Conservation (phyloP, 1,284 basidiomycete genomes). For the Retiboletus flavoniger region DNA sequence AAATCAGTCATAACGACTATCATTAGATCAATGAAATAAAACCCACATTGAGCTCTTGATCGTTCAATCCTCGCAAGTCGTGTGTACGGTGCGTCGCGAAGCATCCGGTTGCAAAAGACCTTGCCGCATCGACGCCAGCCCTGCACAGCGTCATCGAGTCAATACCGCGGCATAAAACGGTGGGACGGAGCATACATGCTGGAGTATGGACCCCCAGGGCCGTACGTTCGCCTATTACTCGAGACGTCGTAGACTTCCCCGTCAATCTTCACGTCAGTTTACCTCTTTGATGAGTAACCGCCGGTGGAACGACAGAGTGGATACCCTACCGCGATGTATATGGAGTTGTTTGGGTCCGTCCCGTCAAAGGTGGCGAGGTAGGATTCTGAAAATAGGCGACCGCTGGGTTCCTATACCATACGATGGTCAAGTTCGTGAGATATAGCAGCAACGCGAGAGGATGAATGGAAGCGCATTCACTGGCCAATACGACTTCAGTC, state of each 20-base stretch:
- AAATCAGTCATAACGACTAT: not conserved
- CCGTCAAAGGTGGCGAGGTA: constrained; percentile 78
- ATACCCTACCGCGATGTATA: constrained; percentile 78
- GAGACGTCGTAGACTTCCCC: constrained; percentile 93
- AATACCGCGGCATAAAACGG: not conserved
- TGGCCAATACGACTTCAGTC: constrained; percentile 60
- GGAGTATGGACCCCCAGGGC: constrained; percentile 84
- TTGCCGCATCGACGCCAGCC: constrained; percentile 83
- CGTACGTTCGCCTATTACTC: constrained; percentile 75
- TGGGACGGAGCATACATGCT: constrained; percentile 61
- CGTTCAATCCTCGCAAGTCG: constrained; percentile 79
- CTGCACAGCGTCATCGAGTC: constrained; percentile 43
- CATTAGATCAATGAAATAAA: not conserved
- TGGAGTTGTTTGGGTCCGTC: constrained; percentile 59
- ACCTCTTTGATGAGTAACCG: constrained; percentile 12
- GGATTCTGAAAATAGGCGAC: constrained; percentile 72
- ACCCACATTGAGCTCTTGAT: constrained; percentile 66
- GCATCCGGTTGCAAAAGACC: constrained; percentile 91
- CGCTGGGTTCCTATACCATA: constrained; percentile 44
- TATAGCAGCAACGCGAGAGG: not conserved
- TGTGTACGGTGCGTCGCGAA: constrained; percentile 88
- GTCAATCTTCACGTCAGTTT: constrained; percentile 60
- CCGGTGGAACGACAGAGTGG: constrained; percentile 6
- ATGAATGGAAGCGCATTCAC: constrained; percentile 38
- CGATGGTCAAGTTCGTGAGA: constrained; percentile 2